These are phyloP conservation scores for Oehlia diaphana DNA, from an alignment of 192 early-diverging fungal genomes.

Conservation along the genomic window DNA sequence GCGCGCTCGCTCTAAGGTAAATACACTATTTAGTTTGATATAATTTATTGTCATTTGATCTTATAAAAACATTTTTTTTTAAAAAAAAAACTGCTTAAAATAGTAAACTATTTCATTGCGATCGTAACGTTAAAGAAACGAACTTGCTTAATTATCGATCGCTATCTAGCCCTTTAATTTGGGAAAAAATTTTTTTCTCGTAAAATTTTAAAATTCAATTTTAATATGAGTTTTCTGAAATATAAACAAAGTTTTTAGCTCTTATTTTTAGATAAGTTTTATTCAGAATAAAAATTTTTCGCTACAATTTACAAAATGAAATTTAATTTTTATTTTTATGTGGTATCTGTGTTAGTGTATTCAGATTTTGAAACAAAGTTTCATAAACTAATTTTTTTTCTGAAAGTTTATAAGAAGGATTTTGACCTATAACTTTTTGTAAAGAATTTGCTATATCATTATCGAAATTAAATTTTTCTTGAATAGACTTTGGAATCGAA, in stretches of 20 bases:
- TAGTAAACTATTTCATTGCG: no score
- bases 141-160: no score
- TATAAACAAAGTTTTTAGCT: no score
- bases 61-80: no score
- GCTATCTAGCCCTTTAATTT: no score
- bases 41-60: no score
- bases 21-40: neutral
- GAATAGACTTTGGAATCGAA: neutral
- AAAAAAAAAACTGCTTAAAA: no score
- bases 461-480: neutral
- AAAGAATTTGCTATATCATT: neutral
- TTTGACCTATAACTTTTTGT: neutral
- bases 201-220: no score
- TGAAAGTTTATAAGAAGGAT: neutral
- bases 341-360: neutral
- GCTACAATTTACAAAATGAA: neutral
- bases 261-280: no score
- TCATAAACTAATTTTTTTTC: slow-evolving; percentile 4
- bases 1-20: slow-evolving; percentile 5
- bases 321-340: neutral
- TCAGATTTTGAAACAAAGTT: neutral
- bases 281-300: neutral
- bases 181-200: no score
- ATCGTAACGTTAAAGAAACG: no score
- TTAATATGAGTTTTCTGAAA: no score